phyloP scores from a whole-genome alignment of 768 basidiomycete species.

The Phanerochaete carnosa region DNA sequence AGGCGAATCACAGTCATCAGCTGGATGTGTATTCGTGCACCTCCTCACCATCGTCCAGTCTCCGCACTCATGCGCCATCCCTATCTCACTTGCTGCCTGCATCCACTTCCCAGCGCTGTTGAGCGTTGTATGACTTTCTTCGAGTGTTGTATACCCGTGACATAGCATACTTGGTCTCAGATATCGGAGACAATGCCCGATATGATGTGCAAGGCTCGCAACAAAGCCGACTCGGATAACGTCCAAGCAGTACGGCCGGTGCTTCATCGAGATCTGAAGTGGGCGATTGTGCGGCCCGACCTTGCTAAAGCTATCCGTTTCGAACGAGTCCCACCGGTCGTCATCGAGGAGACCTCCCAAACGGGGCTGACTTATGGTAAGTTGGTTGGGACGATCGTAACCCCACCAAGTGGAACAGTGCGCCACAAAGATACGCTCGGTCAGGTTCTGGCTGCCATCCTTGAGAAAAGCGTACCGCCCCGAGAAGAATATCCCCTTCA shows the following conservation, averaged over 20 bases:
- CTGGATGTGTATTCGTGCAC: conserved; percentile 13
- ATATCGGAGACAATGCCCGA: conserved; percentile 27
- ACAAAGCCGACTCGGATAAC: conserved; percentile 20
- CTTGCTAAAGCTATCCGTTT: conserved; percentile 8
- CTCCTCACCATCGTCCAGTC: conserved; percentile 17
- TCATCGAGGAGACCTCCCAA: conserved; percentile 24
- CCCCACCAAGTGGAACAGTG: background rate
- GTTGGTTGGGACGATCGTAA: background rate
- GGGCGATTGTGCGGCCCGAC: conserved; percentile 14
- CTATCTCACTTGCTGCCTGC: conserved; percentile 11
- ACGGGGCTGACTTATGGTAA: background rate
- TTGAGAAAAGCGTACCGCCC: background rate
- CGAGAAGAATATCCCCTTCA: background rate
- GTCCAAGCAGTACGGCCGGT: conserved; percentile 28
- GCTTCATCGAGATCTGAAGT: conserved; percentile 22
- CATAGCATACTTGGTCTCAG: conserved; percentile 24
- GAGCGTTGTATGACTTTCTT: conserved; percentile 13
- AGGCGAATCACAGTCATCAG: background rate
- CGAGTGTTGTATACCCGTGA: conserved; percentile 23
- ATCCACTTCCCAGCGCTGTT: conserved; percentile 2
- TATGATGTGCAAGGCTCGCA: conserved; percentile 14
- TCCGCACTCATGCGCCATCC: conserved; percentile 14
- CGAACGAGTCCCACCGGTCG: conserved; percentile 33
- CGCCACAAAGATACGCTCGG: background rate
- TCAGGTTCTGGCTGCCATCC: background rate